These are phyloP conservation scores for Eimeria necatrix DNA, from an alignment of 169 alveolate species.

Conservation along the genomic window DNA sequence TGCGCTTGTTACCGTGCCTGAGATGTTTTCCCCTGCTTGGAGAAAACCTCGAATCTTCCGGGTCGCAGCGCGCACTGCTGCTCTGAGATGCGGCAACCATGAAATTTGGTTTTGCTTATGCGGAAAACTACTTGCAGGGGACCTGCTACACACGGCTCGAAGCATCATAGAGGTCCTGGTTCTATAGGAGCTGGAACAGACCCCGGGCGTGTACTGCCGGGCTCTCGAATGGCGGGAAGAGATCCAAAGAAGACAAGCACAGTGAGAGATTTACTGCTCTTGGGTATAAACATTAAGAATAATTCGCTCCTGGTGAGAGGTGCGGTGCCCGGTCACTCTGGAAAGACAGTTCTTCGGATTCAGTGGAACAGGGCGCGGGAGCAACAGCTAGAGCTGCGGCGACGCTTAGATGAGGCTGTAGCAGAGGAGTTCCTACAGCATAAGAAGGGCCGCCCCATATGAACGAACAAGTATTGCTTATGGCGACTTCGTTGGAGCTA, in stretches of 20 bases:
- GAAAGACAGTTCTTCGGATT: slow-evolving; percentile 85
- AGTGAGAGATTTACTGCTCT: slow-evolving; percentile 88
- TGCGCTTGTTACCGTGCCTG: too few relatives aligned
- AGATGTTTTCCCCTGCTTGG: too few relatives aligned
- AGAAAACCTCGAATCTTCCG: too few relatives aligned
- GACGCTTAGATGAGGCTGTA: neutral
- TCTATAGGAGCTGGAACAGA: slow-evolving; percentile 95
- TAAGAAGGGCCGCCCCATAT: neutral
- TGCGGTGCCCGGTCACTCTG: slow-evolving; percentile 95
- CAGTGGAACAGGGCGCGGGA: slow-evolving; percentile 70
- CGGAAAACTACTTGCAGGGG: slow-evolving; percentile 84
- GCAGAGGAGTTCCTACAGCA: slow-evolving; percentile 37
- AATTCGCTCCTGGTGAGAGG: slow-evolving; percentile 94
- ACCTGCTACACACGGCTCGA: slow-evolving; percentile 96
- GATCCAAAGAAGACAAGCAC: slow-evolving; percentile 92
- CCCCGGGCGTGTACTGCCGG: slow-evolving; percentile 96
- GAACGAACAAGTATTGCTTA: too few relatives aligned
- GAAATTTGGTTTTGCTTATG: neutral
- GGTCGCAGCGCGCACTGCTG: neutral
- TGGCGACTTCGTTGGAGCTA: too few relatives aligned
- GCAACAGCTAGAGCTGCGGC: neutral
- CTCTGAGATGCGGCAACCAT: neutral
- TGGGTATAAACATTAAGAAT: slow-evolving; percentile 95
- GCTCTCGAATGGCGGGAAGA: slow-evolving; percentile 97
- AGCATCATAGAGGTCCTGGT: slow-evolving; percentile 96